Evolutionary conservation across 352 stramenopile species (phyloP).

Genomic region (Albugo laibachii): DNA sequence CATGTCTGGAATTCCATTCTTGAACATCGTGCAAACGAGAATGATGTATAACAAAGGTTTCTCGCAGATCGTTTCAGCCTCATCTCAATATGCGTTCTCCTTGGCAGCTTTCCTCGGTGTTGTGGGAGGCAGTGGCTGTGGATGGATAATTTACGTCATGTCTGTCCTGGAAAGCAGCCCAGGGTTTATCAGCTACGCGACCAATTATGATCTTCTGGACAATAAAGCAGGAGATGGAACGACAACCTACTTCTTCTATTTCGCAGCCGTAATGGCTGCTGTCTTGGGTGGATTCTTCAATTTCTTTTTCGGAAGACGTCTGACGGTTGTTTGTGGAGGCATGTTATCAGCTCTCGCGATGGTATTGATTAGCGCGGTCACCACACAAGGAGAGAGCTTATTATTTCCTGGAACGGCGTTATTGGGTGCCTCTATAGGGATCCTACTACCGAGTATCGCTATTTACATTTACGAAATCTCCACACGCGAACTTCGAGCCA

Average conservation of each 20-base stretch:
- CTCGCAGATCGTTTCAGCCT: constrained; percentile 58
- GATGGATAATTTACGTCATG: constrained; percentile 46
- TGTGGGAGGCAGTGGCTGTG: constrained; percentile 29
- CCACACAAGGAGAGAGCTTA: constrained; percentile 14
- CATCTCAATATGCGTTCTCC: constrained; percentile 59
- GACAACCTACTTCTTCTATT: constrained; percentile 35
- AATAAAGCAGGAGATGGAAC: constrained; percentile 34
- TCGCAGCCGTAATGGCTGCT: constrained; percentile 20
- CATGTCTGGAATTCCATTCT: constrained; percentile 48
- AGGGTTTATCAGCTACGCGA: constrained; percentile 45
- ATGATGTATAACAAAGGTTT: constrained; percentile 81
- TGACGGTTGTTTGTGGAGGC: constrained; percentile 37
- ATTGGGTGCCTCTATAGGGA: constrained; percentile 31
- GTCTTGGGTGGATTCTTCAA: constrained; percentile 29
- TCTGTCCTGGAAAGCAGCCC: constrained; percentile 38
- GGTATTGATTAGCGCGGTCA: constrained; percentile 24
- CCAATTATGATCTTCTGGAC: constrained; percentile 30
- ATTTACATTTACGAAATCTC: constrained; percentile 72
- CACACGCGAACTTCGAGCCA: constrained; percentile 52
- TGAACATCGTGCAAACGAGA: constrained; percentile 63
- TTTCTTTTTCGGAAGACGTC: constrained; percentile 36
- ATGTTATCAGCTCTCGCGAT: constrained; percentile 45
- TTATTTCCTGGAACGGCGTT: constrained; percentile 36
- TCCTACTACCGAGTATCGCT: constrained; percentile 41
- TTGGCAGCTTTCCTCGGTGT: constrained; percentile 44